Evolutionary conservation across 2,329 filamentous ascomycete genomes (phyloP).

Genomic region (Metarhizium humberi): DNA sequence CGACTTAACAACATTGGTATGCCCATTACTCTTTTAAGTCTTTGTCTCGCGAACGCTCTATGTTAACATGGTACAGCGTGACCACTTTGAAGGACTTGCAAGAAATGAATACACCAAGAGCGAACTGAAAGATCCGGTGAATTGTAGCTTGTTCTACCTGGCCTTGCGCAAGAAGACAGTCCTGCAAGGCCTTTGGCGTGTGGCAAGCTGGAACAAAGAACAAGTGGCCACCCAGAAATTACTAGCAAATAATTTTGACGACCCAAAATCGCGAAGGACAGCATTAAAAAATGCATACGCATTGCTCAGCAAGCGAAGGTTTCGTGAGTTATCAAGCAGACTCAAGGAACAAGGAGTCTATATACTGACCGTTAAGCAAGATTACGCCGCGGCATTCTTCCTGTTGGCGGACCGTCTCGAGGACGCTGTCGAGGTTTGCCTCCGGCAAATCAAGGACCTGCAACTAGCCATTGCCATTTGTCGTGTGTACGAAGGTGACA

Average conservation of each 20-base stretch:
- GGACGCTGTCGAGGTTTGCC: constrained; percentile 78
- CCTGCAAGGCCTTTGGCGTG: constrained; percentile 85
- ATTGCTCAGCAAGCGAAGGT: constrained; percentile 79
- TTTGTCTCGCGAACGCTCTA: not conserved
- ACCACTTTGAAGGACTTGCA: constrained; percentile 83
- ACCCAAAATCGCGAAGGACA: constrained; percentile 77
- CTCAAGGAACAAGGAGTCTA: not conserved
- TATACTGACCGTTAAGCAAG: constrained; percentile 29
- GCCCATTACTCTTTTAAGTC: constrained; percentile 17
- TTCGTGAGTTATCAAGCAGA: constrained; percentile 40
- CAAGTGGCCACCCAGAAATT: constrained; percentile 72
- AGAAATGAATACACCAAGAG: constrained; percentile 87
- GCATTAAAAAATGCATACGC: constrained; percentile 96
- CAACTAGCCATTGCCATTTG: constrained; percentile 85
- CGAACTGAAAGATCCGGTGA: constrained; percentile 79
- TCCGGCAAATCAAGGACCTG: constrained; percentile 79
- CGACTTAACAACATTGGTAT: constrained; percentile 65
- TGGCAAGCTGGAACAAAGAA: constrained; percentile 83
- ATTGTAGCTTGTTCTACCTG: constrained; percentile 86
- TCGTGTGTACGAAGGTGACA: constrained; percentile 80
- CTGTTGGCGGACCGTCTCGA: constrained; percentile 75
- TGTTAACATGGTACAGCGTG: constrained; percentile 19
- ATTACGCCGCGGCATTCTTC: constrained; percentile 95
- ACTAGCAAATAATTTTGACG: constrained; percentile 82
- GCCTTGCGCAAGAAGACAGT: constrained; percentile 86